Percentiles rank a stretch among this genome's conserved stretches.
These are phyloP conservation scores for Cyberlindnera galapagoensis DNA, from an alignment of 805 yeast species.

Conservation along the genomic window DNA sequence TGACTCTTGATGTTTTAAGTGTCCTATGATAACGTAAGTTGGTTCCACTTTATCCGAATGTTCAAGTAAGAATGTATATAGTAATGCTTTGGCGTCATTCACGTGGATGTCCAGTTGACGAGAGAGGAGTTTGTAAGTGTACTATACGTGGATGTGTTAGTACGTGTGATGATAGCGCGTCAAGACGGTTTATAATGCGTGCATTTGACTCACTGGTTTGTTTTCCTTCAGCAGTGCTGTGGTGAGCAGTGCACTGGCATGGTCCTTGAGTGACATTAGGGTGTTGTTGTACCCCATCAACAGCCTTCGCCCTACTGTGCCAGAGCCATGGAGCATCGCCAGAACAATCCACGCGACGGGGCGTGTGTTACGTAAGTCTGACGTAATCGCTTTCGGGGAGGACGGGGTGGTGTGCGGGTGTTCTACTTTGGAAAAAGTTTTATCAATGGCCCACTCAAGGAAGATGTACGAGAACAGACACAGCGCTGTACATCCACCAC, in stretches of 20 bases:
- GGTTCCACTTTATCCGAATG: conserved; percentile 34
- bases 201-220: conserved; percentile 13
- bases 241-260: too few species aligned
- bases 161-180: too few species aligned
- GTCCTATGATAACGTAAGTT: conserved; percentile 37
- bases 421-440: background rate
- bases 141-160: background rate
- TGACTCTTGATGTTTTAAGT: conserved; percentile 7
- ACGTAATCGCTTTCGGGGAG: too few species aligned
- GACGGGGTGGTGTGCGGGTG: conserved; percentile 5
- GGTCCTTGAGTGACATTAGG: conserved; percentile 8
- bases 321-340: too few species aligned
- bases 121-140: conserved; percentile 38
- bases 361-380: too few species aligned
- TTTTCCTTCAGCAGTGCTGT: conserved; percentile 5
- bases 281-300: too few species aligned
- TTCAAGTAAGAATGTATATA: conserved; percentile 32
- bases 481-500: too few species aligned
- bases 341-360: too few species aligned
- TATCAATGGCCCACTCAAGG: too few species aligned
- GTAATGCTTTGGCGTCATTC: conserved; percentile 31
- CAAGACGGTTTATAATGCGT: too few species aligned
- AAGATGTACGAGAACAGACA: too few species aligned
- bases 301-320: too few species aligned
- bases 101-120: conserved; percentile 34